These are phyloP conservation scores for Pulveroboletus sp. DNA, from an alignment of 768 basidiomycete genomes.

Conservation along the genomic window DNA sequence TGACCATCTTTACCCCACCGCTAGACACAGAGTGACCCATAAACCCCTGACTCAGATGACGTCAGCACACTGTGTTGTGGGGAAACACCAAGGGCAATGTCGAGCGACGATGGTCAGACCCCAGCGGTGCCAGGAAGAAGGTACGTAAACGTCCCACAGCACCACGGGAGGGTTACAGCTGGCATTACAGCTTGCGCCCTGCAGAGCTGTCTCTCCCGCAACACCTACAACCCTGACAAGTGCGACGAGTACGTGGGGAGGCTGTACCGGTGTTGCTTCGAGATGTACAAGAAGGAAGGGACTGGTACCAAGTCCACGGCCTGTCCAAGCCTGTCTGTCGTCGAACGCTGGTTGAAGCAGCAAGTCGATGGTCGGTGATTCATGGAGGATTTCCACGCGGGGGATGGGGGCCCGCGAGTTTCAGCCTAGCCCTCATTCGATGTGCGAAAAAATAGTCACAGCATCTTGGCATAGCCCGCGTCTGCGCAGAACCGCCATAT, in stretches of 20 bases:
- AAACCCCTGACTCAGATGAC: no score
- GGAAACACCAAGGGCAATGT: neutral
- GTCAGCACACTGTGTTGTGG: neutral
- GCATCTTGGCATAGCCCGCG: no score
- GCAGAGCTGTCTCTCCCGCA: slow-evolving; percentile 57
- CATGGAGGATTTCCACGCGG: neutral
- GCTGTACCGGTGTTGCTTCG: slow-evolving; percentile 60
- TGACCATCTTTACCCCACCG: no score
- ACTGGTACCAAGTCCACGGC: slow-evolving; percentile 50
- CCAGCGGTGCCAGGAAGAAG: slow-evolving; percentile 23
- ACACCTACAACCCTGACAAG: slow-evolving; percentile 62
- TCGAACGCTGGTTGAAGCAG: slow-evolving; percentile 54
- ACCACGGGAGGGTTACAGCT: neutral
- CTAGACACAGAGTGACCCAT: no score
- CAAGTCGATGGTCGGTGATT: slow-evolving; percentile 3
- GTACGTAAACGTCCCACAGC: slow-evolving; percentile 7
- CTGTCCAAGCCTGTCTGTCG: slow-evolving; percentile 52
- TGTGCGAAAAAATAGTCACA: no score
- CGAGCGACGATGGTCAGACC: neutral
- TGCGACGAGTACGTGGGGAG: slow-evolving; percentile 49
- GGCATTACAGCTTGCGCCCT: slow-evolving; percentile 51
- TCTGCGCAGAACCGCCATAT: neutral
- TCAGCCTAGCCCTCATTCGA: no score
- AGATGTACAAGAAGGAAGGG: slow-evolving; percentile 46
- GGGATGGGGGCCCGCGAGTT: no score